Evolutionary conservation across 371 early-diverging fungal genomes (phyloP).

Genomic region (Blakeslea trispora): DNA sequence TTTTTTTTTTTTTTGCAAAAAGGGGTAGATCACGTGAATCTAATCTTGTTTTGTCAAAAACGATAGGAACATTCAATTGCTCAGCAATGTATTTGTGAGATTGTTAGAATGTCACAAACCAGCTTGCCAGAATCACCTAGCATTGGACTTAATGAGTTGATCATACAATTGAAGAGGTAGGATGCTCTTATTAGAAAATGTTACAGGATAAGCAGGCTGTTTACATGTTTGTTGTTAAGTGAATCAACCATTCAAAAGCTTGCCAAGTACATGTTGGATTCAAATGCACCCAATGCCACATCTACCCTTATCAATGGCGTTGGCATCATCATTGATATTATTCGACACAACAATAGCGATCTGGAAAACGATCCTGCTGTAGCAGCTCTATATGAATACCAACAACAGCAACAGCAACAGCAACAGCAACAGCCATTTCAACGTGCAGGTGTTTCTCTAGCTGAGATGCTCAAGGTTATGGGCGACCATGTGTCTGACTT

Average conservation of each 20-base stretch:
- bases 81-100: constrained; percentile 86
- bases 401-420: constrained; percentile 13
- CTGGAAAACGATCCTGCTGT: constrained; percentile 31
- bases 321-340: constrained; percentile 93
- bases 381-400: constrained; percentile 34
- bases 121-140: constrained; percentile 67
- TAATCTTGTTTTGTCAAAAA: too few relatives aligned
- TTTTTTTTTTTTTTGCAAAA: too few relatives aligned
- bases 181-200: background rate
- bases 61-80: constrained; percentile 80
- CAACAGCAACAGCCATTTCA: constrained; percentile 2
- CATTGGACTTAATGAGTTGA: constrained; percentile 64
- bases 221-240: constrained; percentile 30
- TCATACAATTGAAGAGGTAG: constrained; percentile 78
- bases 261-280: constrained; percentile 85
- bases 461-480: constrained; percentile 80
- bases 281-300: constrained; percentile 70
- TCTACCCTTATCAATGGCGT: constrained; percentile 88
- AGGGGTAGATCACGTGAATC: background rate
- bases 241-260: constrained; percentile 69
- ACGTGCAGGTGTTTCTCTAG: constrained; percentile 54
- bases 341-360: constrained; percentile 81
- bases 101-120: constrained; percentile 84
- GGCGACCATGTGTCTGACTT: constrained; percentile 69
- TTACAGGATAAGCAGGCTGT: too few relatives aligned